A percentile compares a stretch with the other conserved stretches of the same genome.
Conservation (phyloP, 768 basidiomycete genomes). For the Suillus subaureus region DNA sequence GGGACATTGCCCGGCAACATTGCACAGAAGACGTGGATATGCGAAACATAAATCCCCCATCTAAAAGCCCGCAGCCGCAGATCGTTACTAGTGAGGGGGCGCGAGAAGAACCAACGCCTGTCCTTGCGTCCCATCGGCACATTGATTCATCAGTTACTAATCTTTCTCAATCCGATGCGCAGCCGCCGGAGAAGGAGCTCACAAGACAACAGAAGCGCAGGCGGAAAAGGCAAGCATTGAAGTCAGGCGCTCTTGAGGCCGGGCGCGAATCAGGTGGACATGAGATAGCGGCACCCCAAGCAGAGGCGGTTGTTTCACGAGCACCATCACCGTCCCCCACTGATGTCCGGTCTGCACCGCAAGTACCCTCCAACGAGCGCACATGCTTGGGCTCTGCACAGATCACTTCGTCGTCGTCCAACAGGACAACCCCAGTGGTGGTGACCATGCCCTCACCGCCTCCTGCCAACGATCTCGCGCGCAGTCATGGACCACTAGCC, state of each 20-base stretch:
- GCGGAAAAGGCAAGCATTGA: neutral
- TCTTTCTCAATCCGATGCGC: neutral
- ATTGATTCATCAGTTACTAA: too few species aligned
- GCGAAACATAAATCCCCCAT: neutral
- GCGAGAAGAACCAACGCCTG: neutral
- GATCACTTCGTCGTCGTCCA: neutral
- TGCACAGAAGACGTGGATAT: neutral
- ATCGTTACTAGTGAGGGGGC: too few species aligned
- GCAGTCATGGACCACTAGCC: neutral
- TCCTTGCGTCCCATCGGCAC: neutral
- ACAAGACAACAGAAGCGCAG: neutral
- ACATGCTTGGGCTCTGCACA: neutral
- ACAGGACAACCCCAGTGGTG: neutral
- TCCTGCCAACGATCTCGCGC: neutral
- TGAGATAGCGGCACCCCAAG: neutral
- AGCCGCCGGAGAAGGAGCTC: neutral
- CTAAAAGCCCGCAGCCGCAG: neutral
- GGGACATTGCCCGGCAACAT: slow-evolving; percentile 15
- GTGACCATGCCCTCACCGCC: neutral
- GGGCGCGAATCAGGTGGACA: neutral
- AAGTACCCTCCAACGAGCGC: neutral
- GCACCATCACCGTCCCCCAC: neutral
- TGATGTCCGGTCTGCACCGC: neutral
- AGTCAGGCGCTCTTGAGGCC: neutral
- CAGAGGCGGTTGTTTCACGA: neutral